Evolutionary conservation across 495 filamentous ascomycete species (phyloP).

Genomic region (Aspergillus homomorphus): DNA sequence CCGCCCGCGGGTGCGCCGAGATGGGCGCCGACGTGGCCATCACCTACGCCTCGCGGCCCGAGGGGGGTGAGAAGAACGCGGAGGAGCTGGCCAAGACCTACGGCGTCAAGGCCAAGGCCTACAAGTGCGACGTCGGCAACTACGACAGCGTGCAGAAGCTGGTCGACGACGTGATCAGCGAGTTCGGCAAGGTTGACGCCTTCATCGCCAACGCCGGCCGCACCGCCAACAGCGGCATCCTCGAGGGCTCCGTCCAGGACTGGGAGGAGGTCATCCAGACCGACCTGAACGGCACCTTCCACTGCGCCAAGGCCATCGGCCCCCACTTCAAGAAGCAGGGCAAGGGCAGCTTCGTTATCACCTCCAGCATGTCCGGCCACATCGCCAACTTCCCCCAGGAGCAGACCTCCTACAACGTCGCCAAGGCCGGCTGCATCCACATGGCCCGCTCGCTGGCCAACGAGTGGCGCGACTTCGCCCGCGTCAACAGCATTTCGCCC

Average conservation of each 20-base stretch:
- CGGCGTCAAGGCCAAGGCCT: slow-evolving; percentile 65
- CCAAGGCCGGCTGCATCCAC: slow-evolving; percentile 62
- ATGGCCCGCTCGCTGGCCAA: slow-evolving; percentile 62
- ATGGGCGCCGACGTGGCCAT: slow-evolving; percentile 68
- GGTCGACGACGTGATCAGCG: slow-evolving; percentile 52
- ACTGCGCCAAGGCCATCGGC: slow-evolving; percentile 67
- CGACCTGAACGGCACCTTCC: slow-evolving; percentile 62
- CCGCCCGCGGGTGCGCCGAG: slow-evolving; percentile 68
- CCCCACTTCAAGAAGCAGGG: slow-evolving; percentile 60
- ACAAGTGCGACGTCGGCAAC: slow-evolving; percentile 55
- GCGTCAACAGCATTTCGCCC: slow-evolving; percentile 70
- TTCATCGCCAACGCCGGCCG: slow-evolving; percentile 69
- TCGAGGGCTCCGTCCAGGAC: slow-evolving; percentile 61
- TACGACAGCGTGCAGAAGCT: slow-evolving; percentile 50
- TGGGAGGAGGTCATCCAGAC: slow-evolving; percentile 68
- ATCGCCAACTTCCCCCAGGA: slow-evolving; percentile 77
- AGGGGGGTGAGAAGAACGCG: slow-evolving; percentile 63
- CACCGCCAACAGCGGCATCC: slow-evolving; percentile 58
- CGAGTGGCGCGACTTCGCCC: slow-evolving; percentile 76
- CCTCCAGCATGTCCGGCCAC: slow-evolving; percentile 66
- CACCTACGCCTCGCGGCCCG: slow-evolving; percentile 60
- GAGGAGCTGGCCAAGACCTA: slow-evolving; percentile 55
- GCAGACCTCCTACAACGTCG: slow-evolving; percentile 78
- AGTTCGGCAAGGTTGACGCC: slow-evolving; percentile 64
- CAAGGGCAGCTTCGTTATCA: slow-evolving; percentile 61